Evolutionary conservation across 169 alveolate genomes (phyloP).

Genomic region (Plasmodium coatneyi): DNA sequence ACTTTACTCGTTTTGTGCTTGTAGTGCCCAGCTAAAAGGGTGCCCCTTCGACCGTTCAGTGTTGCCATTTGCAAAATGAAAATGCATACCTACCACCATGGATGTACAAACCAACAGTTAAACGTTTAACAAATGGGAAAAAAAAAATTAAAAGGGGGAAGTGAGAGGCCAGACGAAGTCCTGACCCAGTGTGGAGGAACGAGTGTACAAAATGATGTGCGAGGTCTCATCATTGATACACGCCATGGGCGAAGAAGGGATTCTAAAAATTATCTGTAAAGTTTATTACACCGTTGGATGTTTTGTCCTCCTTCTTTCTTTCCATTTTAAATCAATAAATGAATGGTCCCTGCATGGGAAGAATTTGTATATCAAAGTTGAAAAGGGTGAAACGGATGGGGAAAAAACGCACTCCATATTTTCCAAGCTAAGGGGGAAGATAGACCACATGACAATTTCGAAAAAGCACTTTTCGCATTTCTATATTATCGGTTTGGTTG

Average conservation of each 20-base stretch:
- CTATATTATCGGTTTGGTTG: slow-evolving; percentile 76
- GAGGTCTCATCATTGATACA: neutral
- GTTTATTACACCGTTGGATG: slow-evolving; percentile 61
- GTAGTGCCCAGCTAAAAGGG: neutral
- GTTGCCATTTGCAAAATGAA: neutral
- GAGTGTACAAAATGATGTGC: neutral
- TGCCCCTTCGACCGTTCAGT: neutral
- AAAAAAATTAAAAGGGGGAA: neutral
- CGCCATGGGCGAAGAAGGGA: neutral
- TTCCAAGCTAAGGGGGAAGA: slow-evolving; percentile 18
- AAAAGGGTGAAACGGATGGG: slow-evolving; percentile 56
- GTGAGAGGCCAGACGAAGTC: neutral
- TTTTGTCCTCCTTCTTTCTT: slow-evolving; percentile 73
- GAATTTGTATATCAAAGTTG: slow-evolving; percentile 52
- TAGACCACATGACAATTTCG: slow-evolving; percentile 67
- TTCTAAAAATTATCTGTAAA: slow-evolving; percentile 10
- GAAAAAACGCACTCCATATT: slow-evolving; percentile 9
- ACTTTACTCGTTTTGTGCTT: neutral
- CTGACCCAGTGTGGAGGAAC: neutral
- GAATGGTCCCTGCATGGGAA: slow-evolving; percentile 83
- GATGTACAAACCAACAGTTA: neutral
- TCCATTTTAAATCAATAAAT: slow-evolving; percentile 53
- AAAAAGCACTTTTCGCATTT: slow-evolving; percentile 78
- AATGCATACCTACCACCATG: neutral
- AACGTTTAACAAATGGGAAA: neutral